Conservation (phyloP, 2,329 filamentous ascomycete genomes). For the Arthrinium puccinioides region DNA sequence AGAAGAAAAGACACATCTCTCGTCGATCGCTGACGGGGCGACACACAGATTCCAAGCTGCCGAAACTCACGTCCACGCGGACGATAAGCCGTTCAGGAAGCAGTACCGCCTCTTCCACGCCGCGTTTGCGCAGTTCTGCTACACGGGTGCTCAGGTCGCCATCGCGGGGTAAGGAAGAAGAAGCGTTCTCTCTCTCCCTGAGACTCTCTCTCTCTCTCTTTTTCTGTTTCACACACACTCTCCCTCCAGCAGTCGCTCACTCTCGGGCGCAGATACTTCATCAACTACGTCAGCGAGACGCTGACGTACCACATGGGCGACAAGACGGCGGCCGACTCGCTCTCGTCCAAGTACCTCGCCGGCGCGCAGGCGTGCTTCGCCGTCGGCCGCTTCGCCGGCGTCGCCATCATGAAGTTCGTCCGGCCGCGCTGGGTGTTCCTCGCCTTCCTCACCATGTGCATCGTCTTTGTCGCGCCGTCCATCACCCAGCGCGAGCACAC, state of each 20-base stretch:
- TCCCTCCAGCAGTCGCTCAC: no score
- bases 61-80: slow-evolving; percentile 42
- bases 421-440: slow-evolving; percentile 63
- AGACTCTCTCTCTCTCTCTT: neutral
- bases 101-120: slow-evolving; percentile 73
- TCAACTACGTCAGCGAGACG: slow-evolving; percentile 64
- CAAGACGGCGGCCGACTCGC: slow-evolving; percentile 25
- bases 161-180: slow-evolving; percentile 58
- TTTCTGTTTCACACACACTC: no score
- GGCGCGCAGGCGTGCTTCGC: slow-evolving; percentile 70
- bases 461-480: slow-evolving; percentile 52
- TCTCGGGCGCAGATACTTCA: slow-evolving; percentile 46
- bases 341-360: slow-evolving; percentile 61
- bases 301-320: slow-evolving; percentile 35
- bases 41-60: slow-evolving; percentile 40
- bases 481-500: slow-evolving; percentile 38
- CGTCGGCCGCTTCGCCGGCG: slow-evolving; percentile 63
- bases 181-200: no score
- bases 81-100: slow-evolving; percentile 57
- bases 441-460: slow-evolving; percentile 53
- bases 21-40: no score
- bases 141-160: slow-evolving; percentile 64
- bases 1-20: no score
- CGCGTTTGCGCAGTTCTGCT: slow-evolving; percentile 70
- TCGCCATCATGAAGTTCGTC: slow-evolving; percentile 57